Conservation (phyloP, 495 filamentous ascomycete species). For the Zalerion maritima region DNA sequence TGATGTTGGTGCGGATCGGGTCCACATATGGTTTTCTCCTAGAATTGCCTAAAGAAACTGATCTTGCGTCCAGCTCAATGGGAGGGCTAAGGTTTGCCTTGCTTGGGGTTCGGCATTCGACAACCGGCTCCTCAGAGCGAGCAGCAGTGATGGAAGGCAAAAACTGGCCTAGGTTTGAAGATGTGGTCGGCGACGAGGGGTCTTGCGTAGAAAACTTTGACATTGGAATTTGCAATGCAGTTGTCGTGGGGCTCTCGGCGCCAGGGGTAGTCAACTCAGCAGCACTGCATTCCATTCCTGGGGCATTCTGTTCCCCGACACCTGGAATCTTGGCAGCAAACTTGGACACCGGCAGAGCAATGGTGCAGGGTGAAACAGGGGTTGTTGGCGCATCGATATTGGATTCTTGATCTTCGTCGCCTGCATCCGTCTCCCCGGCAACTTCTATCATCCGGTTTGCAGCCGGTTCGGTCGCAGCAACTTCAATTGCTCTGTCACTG, state of each 20-base stretch:
- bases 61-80: too few relatives aligned
- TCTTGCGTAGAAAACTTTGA: constrained; percentile 37
- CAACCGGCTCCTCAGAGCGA: too few relatives aligned
- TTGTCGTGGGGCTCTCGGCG: constrained; percentile 6
- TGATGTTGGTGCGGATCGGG: constrained; percentile 38
- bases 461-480: too few relatives aligned
- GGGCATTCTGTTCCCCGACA: constrained; percentile 1
- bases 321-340: constrained; percentile 12
- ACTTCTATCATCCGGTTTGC: too few relatives aligned
- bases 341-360: constrained; percentile 14
- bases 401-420: too few relatives aligned
- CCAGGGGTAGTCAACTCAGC: neutral
- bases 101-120: too few relatives aligned
- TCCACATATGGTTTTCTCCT: constrained; percentile 37
- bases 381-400: too few relatives aligned
- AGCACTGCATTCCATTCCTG: constrained; percentile 2
- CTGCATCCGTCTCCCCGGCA: neutral
- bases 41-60: constrained; percentile 20
- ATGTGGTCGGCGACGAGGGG: too few relatives aligned
- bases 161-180: too few relatives aligned
- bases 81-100: too few relatives aligned
- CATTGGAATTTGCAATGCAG: constrained; percentile 19
- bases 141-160: too few relatives aligned
- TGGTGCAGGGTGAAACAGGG: too few relatives aligned
- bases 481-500: constrained; percentile 3